Base-by-base conservation (phyloP, 495 filamentous ascomycete genomes). In the Neurospora sp. region DNA sequence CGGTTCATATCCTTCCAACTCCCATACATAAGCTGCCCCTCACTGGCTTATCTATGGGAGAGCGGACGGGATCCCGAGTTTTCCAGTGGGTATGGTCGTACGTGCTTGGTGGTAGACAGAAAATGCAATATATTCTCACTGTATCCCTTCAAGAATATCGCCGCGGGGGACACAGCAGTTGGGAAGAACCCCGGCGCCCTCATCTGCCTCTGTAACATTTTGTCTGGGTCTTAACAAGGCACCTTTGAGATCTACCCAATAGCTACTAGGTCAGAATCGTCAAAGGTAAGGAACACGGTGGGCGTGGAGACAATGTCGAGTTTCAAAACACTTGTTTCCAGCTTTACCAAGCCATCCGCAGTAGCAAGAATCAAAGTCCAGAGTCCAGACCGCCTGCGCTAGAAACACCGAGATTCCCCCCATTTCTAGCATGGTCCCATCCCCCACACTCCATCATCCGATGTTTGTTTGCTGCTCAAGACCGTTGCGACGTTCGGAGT, bases 61-160 rank as follows among this genome's bases (percentile, higher is more conserved):
- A 43, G 42, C 42, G 42, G 42, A 43, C 42, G 42, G 42, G 42
- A 43, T 43, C 39, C 39, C 39, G 39, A 45, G 42, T 45, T 45
- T 45, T 45, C 42, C 42, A n/a, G 19, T 45, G 42, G 42, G 42
- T 45, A 45, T 45, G 42, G 42, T 45, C 42, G 42, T 45, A 45
- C n/a, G 42, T 45, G 8, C 8, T n/a, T 10, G 0, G 0, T 43
- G 1, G 3, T 0, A 4, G 19, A 0, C 17, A n/a, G 2, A n/a
- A 9, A 9, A n/a, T 0, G 19, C 42, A 43, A 9, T 45, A 10
- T 45, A 45, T 45, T n/a, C 42, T 3, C 19, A 43, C 7, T 2
- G 2, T 4, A n/a, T 0, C 6, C 0, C 6, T 3, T 19, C 6
- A 4, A 9, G 6, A 8, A 8, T 7, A 8, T 43, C 0, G 40